Evolutionary conservation across 495 filamentous ascomycete species (phyloP).

Genomic region (Xylaria curta): DNA sequence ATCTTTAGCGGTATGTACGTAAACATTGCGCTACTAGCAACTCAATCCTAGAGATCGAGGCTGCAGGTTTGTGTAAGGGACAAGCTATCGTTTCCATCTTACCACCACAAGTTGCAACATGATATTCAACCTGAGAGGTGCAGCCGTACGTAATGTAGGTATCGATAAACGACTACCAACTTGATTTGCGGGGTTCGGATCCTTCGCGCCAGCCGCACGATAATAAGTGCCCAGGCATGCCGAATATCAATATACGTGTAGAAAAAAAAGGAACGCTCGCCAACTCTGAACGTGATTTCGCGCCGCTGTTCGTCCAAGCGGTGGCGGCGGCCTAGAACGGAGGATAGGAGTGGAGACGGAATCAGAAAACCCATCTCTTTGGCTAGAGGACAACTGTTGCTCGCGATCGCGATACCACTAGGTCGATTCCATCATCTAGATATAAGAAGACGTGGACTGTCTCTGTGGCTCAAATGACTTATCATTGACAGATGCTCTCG

Average conservation of each 20-base stretch:
- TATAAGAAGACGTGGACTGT: not conserved
- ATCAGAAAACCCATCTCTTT: not conserved
- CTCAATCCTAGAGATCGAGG: not conserved
- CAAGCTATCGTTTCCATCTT: not conserved
- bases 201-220: constrained; percentile 7
- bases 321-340: not conserved
- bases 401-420: not conserved
- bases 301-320: not conserved
- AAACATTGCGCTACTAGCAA: not conserved
- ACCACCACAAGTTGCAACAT: not conserved
- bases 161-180: not conserved
- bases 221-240: not conserved
- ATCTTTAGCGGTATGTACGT: not conserved
- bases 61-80: not conserved
- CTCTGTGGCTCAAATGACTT: constrained; percentile 4
- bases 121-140: not conserved
- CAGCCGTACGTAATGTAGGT: not conserved
- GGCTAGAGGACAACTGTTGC: not conserved
- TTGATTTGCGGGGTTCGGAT: not conserved
- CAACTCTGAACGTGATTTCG: not conserved
- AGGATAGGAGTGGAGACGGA: not conserved
- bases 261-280: not conserved
- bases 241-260: not conserved
- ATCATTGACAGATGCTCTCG: not conserved
- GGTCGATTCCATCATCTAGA: not conserved